Base-by-base conservation (phyloP, 2,329 filamentous ascomycete genomes). In the Botryotinia calthae region DNA sequence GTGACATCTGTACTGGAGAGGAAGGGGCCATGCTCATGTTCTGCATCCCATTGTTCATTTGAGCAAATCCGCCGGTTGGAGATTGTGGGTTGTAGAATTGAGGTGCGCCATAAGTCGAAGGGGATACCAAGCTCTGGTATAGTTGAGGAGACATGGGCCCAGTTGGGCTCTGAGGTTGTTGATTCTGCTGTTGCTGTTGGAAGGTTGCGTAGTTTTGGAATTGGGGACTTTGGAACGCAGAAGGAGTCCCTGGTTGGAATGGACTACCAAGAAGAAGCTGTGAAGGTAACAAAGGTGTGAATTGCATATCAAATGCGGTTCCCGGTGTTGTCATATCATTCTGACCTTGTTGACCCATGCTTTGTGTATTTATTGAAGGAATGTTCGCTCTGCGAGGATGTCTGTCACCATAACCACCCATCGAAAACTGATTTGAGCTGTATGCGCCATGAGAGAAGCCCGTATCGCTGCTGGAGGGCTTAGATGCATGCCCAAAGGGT, bases 291-390 rank as follows among this genome's bases (percentile, higher is more conserved):
- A 99, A 88, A 76, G 96, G 95, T 18, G 96, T 98, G 83, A 98
- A 98, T 84, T 98, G 96, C 95, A 98, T 98, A 81, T 98, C 96
- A 81, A 94, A 97, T 61, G 89, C 94, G 70, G 94, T 95, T 61
- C 93, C 94, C 25, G 96, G 95, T 37, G 93, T 95, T 77, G 92
- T 87, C 89, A 97, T 89, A 76, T 97, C 94, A 79, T 87, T 88
- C 74, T 86, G 84, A 71, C 83, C 84, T 67, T 84, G 83, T 72
- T 82, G 86, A 77, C 79, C 82, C 82, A 92, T 87, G 75, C 89
- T 85, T 80, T 92, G 90, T 34, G 96, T 98, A 83, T 98, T 98
- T 85, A 98, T 97, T 76, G 91, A 90, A 76, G 95, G 94, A 80
- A 98, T 93, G 84, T 97, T 97, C 68, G 87, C 88, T 78, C 94